Evolutionary conservation across 495 filamentous ascomycete genomes (phyloP), one percentile per base, ranked within the genome.

Genomic region (Aspergillus incahuasiensis): DNA sequence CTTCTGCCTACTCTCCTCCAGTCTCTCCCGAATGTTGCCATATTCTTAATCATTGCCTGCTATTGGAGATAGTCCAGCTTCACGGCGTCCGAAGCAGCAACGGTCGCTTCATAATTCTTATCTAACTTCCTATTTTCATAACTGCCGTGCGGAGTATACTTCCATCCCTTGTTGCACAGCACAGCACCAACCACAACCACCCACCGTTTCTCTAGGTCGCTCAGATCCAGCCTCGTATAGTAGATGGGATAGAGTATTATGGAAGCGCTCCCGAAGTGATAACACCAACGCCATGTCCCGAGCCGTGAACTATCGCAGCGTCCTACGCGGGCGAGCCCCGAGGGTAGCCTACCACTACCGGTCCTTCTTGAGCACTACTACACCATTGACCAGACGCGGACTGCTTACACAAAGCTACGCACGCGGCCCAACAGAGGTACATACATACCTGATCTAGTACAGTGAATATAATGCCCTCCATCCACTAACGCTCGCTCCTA

Each of bases 391-490:
- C 15, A 56, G 35, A 24, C 67, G 77, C 54, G 62, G 62, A 11
- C 25, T 81, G 6, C 52, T 81, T 38, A 80, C 78, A 1, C 60
- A 76, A 56, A 81, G 78, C 50, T 73, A 74, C 63, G 63, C 69
- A 44, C 69, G 70, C 30, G 78, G 77, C 15, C 69, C 78, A 16
- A 66, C 67, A 25, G 65, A 72, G 64, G 79, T 79, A 62, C 53
- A 64, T 46, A 34, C 2, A 11, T 3, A 4, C 6, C 9, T n/a
- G 30, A 28, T n/a, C n/a, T n/a, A n/a, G n/a, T n/a, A n/a, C n/a
- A n/a, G n/a, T n/a, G n/a, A n/a, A n/a, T n/a, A n/a, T n/a, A n/a
- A n/a, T n/a, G n/a, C n/a, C n/a, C n/a, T n/a, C n/a, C n/a, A n/a
- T n/a, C n/a, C 44, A 7, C 38, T 52, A 7, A 50, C 47, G 13